Evolutionary conservation across 768 basidiomycete species (phyloP), one percentile per base, ranked within the genome.

Genomic region (Suillus bovinus): DNA sequence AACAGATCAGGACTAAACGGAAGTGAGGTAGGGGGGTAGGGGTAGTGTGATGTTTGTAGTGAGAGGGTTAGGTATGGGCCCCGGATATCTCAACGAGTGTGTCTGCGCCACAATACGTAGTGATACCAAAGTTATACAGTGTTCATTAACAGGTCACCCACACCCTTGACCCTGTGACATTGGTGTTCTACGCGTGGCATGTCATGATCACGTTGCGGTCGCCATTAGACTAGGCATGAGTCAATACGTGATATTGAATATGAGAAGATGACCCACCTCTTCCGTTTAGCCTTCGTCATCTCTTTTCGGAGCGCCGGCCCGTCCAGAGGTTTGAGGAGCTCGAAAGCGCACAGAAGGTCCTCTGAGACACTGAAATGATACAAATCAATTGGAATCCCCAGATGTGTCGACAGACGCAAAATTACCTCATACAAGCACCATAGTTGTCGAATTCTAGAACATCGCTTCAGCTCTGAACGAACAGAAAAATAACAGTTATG

Each of bases 251-350:
- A 53, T 24, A 9, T 38, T 13, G 11, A 63, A 34, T 41, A 24
- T 5, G 24, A 55, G 20, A 16, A 36, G 33, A 17, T 3, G 2
- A 29, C 68, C 65, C 64, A 92, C 94, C 94, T 96, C 84, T 97
- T 97, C 83, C 96, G 91, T 78, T 96, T 97, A 58, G 93, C 93
- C 78, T 97, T 97, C 46, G 93, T 96, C 95, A 98, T 97, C 76
- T 98, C 96, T 77, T 98, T 98, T 68, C 94, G 90, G 67, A 98
- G 78, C 33, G 95, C 96, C 29, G 94, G 90, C 9, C 93, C 93
- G 70, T 98, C 95, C 68, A 98, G 81, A 20, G 96, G 96, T 76
- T 99, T 99, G 63, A 99, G 85, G 58, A 99, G 80, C 76, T 99
- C 97, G 71, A 99, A 99, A 11, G 97, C 96, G 70, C 97, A 99